Base-by-base conservation (phyloP, 1,284 basidiomycete species). In the Cutaneotrichosporon sp. region DNA sequence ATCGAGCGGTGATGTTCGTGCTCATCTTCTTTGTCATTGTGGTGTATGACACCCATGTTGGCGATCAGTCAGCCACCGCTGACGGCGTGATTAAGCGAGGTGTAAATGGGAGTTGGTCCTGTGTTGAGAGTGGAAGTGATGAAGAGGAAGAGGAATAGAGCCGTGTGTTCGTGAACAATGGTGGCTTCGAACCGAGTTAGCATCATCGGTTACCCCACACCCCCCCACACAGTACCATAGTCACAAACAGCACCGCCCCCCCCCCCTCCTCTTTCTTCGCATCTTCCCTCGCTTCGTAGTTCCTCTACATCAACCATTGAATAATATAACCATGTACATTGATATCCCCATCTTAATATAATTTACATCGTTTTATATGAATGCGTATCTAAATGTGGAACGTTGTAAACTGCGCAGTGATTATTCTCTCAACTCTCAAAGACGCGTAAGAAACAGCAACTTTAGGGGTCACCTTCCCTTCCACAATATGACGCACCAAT, bases 1-100 rank as follows among this genome's bases (percentile, higher is more conserved):
- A 78, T 76, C n/a, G 73, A 74, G 32, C 67, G 58, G 22, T 58
- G 65, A 40, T 65, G 61, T 14, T 68, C 56, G 4, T 61, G 47
- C 9, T 38, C 55, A n/a, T 56, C 52, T 8, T 11, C 49, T 1
- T 21, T 5, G 14, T 46, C 14, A 13, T 40, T 4, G 32, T 38
- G 36, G 22, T 40, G 50, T 50, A 53, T 50, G 32, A 40, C 58
- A 2, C 47, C 49, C 56, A 62, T 63, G 38, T 55, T 16, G 14
- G 16, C 34, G 26, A n/a, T n/a, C 16, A 46, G 42, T 46, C 42
- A n/a, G 18, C 42, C 42, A n/a, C 18, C 42, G 42, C 42, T 46
- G 42, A 46, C 42, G 42, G 18, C 42, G 42, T 6, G 42, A 16
- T 2, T 46, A 8, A 9, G 18, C 42, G 42, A n/a, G 8, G 42